Base-by-base conservation (phyloP, 164 flowering plant genomes). In the Amborella trichopoda region DNA sequence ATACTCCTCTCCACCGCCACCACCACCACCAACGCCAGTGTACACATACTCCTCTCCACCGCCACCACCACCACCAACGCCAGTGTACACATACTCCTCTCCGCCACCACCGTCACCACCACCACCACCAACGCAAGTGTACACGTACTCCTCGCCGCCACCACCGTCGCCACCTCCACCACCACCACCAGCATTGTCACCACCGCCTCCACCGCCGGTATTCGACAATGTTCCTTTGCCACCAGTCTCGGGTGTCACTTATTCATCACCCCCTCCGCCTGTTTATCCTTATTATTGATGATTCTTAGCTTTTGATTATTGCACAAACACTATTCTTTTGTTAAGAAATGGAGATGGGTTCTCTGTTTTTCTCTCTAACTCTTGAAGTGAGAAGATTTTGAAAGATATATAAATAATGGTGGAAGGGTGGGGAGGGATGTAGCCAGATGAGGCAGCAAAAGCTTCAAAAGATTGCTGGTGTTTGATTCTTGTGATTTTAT, bases 221-320 rank as follows among this genome's bases (percentile, higher is more conserved):
- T 5, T 19, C 3, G 23, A 10, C 42, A 26, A 17, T 28, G n/a
- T 26, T 6, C 12, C 6, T n/a, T 30, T 53, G 22, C 56, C 56
- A 9, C 56, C 56, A 14, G 44, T 38, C 1, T 3, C 12, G 2
- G 56, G 56, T 8, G 13, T 53, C 32, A 23, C 49, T 3, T 53
- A 53, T 18, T 40, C 47, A 32, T 53, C 56, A 2, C 56, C 56
- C 17, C 56, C 56, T 14, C 56, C 56, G 12, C 56, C 56, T 4
- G 4, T 19, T 4, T 53, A 14, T 34, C 23, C 22, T 9, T 38
- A 38, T n/a, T n/a, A n/a, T n/a, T n/a, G n/a, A n/a, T n/a, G n/a
- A n/a, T n/a, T n/a, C n/a, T n/a, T n/a, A n/a, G n/a, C n/a, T n/a
- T n/a, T n/a, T n/a, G n/a, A n/a, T n/a, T n/a, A n/a, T n/a, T n/a